Evolutionary conservation across 176 grass and related monocot genomes (phyloP).

Genomic region (Dactylis glomerata): DNA sequence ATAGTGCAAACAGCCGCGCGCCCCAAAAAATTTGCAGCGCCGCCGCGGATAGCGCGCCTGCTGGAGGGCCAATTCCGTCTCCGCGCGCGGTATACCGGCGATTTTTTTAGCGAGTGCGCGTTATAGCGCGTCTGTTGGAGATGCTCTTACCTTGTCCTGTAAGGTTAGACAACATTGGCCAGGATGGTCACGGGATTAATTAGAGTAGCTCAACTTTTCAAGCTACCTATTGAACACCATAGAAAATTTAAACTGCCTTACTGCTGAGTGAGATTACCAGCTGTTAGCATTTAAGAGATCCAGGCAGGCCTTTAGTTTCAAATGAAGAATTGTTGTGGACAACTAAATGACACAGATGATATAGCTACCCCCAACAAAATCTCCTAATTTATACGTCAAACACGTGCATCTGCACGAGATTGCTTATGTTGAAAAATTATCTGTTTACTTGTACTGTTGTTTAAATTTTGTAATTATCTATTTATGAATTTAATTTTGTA

Average conservation of each 20-base stretch:
- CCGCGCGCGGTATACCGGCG: no score
- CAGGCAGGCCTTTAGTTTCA: neutral
- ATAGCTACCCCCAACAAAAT: conserved; percentile 9
- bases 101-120: no score
- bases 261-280: neutral
- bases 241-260: neutral
- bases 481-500: neutral
- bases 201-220: neutral
- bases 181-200: neutral
- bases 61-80: no score
- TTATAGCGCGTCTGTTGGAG: no score
- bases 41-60: no score
- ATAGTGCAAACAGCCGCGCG: no score
- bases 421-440: neutral
- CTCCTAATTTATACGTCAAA: neutral
- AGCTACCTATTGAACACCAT: neutral
- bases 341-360: conserved; percentile 1
- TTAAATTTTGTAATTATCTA: neutral
- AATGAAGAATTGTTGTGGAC: neutral
- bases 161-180: neutral
- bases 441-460: neutral
- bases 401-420: neutral
- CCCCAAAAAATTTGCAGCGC: no score
- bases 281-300: neutral
- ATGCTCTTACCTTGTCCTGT: conserved; percentile 1